These are phyloP conservation scores for Peribolospora baueri DNA, from an alignment of 768 basidiomycete species.

Conservation along the genomic window DNA sequence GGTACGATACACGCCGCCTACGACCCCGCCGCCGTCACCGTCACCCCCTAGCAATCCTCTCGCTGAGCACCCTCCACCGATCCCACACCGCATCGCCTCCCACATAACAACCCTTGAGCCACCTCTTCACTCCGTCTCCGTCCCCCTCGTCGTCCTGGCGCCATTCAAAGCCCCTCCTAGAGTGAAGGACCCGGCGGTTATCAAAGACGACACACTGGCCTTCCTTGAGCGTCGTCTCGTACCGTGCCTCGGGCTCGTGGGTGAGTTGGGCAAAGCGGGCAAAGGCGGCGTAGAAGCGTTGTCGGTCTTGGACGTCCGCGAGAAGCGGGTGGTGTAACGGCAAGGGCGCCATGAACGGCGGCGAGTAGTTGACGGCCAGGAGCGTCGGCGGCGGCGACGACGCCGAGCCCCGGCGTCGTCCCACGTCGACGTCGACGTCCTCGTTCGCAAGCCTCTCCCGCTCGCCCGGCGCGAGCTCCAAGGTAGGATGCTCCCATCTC, in stretches of 20 bases:
- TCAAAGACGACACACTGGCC: conserved; percentile 80
- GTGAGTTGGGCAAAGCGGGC: conserved; percentile 34
- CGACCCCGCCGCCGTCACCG: too few species aligned
- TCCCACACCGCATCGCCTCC: conserved; percentile 35
- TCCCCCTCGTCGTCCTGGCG: conserved; percentile 7
- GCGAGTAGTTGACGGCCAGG: conserved; percentile 63
- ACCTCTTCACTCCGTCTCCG: conserved; percentile 32
- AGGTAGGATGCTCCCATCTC: conserved; percentile 44
- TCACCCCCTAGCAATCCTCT: too few species aligned
- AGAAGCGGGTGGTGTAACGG: conserved; percentile 25
- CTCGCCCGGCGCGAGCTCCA: conserved; percentile 29
- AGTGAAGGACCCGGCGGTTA: conserved; percentile 72
- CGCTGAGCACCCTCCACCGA: conserved; percentile 7
- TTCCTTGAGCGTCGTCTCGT: conserved; percentile 43
- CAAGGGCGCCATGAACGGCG: conserved; percentile 78
- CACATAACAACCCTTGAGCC: conserved; percentile 57
- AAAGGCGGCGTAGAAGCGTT: conserved; percentile 26
- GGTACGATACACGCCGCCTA: too few species aligned
- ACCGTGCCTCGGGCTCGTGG: conserved; percentile 29
- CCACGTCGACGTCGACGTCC: neutral
- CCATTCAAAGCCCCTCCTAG: conserved; percentile 43
- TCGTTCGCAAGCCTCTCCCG: neutral
- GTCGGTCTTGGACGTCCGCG: conserved; percentile 12
- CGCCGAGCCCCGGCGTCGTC: neutral
- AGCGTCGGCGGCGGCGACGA: conserved; percentile 17